These are phyloP conservation scores for Musa acuminata DNA, from an alignment of 176 grass and related monocot genomes.

Conservation along the genomic window DNA sequence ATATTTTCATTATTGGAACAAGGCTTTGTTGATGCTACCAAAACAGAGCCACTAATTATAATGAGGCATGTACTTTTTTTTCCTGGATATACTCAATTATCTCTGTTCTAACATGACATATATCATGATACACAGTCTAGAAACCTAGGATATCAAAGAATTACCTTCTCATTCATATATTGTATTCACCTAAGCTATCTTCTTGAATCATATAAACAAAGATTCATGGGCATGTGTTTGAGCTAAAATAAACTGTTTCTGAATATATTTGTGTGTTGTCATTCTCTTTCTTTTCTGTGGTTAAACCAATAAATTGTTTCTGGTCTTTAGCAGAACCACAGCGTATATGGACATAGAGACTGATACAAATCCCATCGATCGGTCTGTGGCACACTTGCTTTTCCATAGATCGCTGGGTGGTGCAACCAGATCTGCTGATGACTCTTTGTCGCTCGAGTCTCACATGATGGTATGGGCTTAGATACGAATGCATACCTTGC, in stretches of 20 bases:
- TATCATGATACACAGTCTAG: too few relatives aligned
- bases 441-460: background rate
- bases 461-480: background rate
- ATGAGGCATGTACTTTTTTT: too few relatives aligned
- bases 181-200: too few relatives aligned
- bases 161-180: too few relatives aligned
- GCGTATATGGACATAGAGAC: background rate
- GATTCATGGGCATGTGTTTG: too few relatives aligned
- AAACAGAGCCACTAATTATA: too few relatives aligned
- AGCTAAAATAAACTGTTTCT: background rate
- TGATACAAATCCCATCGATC: slow-evolving; percentile 32
- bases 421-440: background rate
- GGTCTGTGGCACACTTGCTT: slow-evolving; percentile 39
- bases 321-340: slow-evolving; percentile 9
- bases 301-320: slow-evolving; percentile 2
- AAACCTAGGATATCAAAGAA: too few relatives aligned
- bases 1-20: too few relatives aligned
- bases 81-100: too few relatives aligned
- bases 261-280: background rate
- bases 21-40: too few relatives aligned
- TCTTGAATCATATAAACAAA: too few relatives aligned
- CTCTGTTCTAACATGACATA: too few relatives aligned
- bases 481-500: background rate
- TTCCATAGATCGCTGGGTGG: slow-evolving; percentile 19
- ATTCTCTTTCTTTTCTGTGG: background rate